Base-by-base conservation (phyloP, 805 yeast species). In the Wickerhamomyces sydowiorum region DNA sequence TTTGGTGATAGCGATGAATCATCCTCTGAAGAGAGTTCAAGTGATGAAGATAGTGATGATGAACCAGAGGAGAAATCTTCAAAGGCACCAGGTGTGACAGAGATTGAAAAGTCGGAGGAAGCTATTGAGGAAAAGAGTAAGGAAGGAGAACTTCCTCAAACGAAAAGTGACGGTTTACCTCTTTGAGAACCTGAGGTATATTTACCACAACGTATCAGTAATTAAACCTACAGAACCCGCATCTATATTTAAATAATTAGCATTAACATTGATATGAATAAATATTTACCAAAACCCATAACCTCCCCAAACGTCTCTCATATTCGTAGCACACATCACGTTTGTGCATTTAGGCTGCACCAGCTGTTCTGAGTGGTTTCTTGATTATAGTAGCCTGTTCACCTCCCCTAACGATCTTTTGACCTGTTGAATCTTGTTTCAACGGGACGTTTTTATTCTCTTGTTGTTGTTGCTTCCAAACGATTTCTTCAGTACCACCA, bases 401-500 rank as follows among this genome's bases (percentile, higher is more conserved):
- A 19, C 82, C 83, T 32, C 81, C 78, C 38, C 86, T 65, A 10
- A 76, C 76, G 44, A 80, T 80, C 37, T 65, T 61, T 48, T 70
- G 69, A 9, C 84, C 82, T 41, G 69, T 71, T 17, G 78, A 62
- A 52, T 77, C 81, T 37, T 64, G 68, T 41, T 73, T 76, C 31
- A 78, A 58, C 7, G 78, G 78, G 27, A 76, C 80, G 56, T 64
- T 81, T 69, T 75, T 83, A 72, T 76, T 84, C 72, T 69, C 84
- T 46, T 56, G 69, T 69, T 69, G 81, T 65, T 74, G 88, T 61
- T 72, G 79, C 62, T 80, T 78, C 95, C 96, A 86, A 20, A 86
- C 86, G 51, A 84, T 83, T 46, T 80, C 84, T 51, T 87, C 91
- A 48, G 85, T 75, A 9, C 90, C 90, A 14, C 86, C 84, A 46